Evolutionary conservation across 73 alveolate genomes (phyloP), one percentile per base, ranked within the genome.

Genomic region (Paramecium pentaurelia): DNA sequence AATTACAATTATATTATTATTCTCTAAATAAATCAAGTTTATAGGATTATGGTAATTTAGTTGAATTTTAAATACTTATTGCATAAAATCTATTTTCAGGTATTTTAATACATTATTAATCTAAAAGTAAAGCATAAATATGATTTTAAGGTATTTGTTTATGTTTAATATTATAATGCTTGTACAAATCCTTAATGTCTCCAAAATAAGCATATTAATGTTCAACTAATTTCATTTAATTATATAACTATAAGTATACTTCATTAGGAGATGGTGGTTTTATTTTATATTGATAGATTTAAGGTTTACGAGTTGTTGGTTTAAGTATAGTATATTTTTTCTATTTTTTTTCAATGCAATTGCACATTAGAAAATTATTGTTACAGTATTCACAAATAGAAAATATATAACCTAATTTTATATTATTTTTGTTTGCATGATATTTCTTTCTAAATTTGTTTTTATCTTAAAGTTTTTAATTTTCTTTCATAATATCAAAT

Each of bases 81-180:
- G 93, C 86, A 86, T 86, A 86, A 14, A 86, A 30, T 32, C 68
- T 86, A 86, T 86, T 86, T 11, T 51, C 47, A 14, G 93, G 93
- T 16, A 73, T 86, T 58, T 86, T 86, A 18, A 86, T 86, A 47
- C 51, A 36, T 32, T 38, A 47, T 59, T 86, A 54, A 32, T 73
- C 77, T 32, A 86, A 42, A 18, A 86, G 34, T 6, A 51, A 20
- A 32, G 86, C 83, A 37, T 86, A 32, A 6, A 51, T 51, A 5
- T 38, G 86, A 36, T 49, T 54, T 36, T 86, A 59, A 0, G 77
- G 70, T 58, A 86, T n/a, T 59, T 86, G 22, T 38, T 86, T 86
- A 58, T 58, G 60, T 58, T 86, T 86, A 38, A 86, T 86, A 36
- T 86, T 44, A 20, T 86, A 86, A 34, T 86, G 93, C 8, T 86